Conservation (phyloP, 164 flowering plant genomes). For the Piper longum region DNA sequence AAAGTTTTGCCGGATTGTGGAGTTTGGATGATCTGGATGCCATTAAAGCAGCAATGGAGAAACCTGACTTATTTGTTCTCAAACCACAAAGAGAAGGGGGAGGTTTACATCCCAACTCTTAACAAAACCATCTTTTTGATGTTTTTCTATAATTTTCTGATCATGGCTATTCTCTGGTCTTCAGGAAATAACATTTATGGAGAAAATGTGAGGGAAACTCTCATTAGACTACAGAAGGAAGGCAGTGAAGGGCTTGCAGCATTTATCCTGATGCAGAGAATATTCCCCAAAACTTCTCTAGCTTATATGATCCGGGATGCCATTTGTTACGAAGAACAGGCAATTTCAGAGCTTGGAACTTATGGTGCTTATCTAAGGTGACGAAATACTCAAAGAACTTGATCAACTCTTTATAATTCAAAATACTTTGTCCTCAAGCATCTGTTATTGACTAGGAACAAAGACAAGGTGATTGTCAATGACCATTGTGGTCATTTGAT, state of each 20-base stretch:
- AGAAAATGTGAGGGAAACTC: constrained; percentile 50
- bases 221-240: constrained; percentile 47
- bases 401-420: neutral
- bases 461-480: constrained; percentile 59
- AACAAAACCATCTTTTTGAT: neutral
- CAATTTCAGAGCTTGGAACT: constrained; percentile 87
- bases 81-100: constrained; percentile 99
- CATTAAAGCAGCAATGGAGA: constrained; percentile 52
- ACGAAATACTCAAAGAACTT: neutral
- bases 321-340: constrained; percentile 51
- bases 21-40: constrained; percentile 64
- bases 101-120: constrained; percentile 30
- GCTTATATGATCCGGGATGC: constrained; percentile 67
- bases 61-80: constrained; percentile 73
- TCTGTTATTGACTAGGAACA: constrained; percentile 38
- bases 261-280: constrained; percentile 90
- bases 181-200: constrained; percentile 92
- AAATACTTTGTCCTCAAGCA: neutral
- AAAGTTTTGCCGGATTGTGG: constrained; percentile 97
- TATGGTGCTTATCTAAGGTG: constrained; percentile 83
- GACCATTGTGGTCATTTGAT: constrained; percentile 65
- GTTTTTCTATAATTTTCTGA: neutral
- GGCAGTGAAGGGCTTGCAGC: constrained; percentile 66
- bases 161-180: neutral
- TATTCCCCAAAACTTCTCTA: constrained; percentile 46